Conservation (phyloP, 2,329 filamentous ascomycete genomes). For the Fusarium aywerte region DNA sequence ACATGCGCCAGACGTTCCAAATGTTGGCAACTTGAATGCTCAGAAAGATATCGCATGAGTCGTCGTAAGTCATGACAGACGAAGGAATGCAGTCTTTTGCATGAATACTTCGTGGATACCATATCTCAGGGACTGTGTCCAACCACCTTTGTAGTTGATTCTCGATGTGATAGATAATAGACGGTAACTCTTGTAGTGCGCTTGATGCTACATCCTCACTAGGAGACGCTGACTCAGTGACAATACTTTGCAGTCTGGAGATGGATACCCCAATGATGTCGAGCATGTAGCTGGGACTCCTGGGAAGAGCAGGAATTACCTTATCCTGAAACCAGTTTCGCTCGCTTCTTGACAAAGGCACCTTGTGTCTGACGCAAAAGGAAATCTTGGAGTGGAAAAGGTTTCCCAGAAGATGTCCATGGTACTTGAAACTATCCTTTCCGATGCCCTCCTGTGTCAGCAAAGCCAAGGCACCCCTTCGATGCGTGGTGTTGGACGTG, state of each 20-base stretch:
- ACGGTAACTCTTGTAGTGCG: neutral
- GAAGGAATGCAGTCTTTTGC: rapidly evolving
- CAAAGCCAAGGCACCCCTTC: constrained; percentile 20
- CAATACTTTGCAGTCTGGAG: neutral
- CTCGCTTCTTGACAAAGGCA: neutral
- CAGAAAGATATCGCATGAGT: constrained; percentile 7
- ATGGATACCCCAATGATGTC: constrained; percentile 22
- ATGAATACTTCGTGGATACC: neutral
- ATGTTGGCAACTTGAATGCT: constrained; percentile 34
- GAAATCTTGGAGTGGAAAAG: constrained; percentile 29
- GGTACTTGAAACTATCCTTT: neutral
- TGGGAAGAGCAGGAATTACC: constrained; percentile 7
- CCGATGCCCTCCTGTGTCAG: neutral
- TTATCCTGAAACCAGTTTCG: neutral
- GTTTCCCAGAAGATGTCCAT: constrained; percentile 16
- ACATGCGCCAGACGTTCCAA: constrained; percentile 33
- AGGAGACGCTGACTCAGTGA: rapidly evolving
- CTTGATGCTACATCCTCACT: rapidly evolving
- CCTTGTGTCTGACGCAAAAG: neutral
- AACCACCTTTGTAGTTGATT: constrained; percentile 5
- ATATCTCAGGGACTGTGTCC: neutral
- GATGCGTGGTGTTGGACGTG: constrained; percentile 12
- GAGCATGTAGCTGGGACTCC: constrained; percentile 24
- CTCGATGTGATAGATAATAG: neutral
- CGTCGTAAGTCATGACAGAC: neutral